Percentiles rank a stretch among this genome's conserved stretches.
phyloP scores from a whole-genome alignment of 2,329 filamentous ascomycete species.

The Pleomassaria siparia region DNA sequence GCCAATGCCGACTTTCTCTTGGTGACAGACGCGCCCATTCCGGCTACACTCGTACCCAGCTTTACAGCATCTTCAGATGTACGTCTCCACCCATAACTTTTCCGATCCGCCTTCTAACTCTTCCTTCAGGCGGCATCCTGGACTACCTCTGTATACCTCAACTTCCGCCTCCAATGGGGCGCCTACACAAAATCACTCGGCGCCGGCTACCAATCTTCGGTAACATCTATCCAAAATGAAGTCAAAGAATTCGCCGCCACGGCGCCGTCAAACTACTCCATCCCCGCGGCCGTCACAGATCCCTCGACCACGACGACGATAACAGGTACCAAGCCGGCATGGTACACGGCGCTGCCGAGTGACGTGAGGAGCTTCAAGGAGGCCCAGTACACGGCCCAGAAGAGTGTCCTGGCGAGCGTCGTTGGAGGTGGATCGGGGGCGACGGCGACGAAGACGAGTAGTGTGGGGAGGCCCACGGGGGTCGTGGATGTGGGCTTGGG shows the following conservation, averaged over 20 bases:
- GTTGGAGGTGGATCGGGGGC: neutral
- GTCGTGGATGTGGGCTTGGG: neutral
- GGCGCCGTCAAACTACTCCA: constrained; percentile 5
- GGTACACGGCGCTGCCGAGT: constrained; percentile 7
- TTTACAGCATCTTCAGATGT: neutral
- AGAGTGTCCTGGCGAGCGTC: neutral
- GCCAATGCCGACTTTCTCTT: constrained; percentile 7
- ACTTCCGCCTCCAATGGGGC: constrained; percentile 3
- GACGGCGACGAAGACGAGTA: neutral
- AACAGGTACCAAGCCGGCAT: constrained; percentile 2
- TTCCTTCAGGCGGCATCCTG: neutral
- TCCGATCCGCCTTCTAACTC: neutral
- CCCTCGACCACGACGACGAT: constrained; percentile 3
- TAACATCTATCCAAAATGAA: neutral
- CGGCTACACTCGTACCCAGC: constrained; percentile 1
- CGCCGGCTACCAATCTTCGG: neutral
- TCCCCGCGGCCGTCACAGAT: constrained; percentile 5
- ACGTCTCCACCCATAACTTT: neutral
- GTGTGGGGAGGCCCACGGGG: neutral
- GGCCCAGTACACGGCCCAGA: constrained; percentile 1
- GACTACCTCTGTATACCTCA: neutral
- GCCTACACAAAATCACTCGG: neutral
- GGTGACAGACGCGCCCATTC: constrained; percentile 4
- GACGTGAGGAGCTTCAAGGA: constrained; percentile 6
- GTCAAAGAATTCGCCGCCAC: constrained; percentile 2